These are phyloP conservation scores for Rubia tinctorum DNA, from an alignment of 305 asterid genomes.

Conservation along the genomic window DNA sequence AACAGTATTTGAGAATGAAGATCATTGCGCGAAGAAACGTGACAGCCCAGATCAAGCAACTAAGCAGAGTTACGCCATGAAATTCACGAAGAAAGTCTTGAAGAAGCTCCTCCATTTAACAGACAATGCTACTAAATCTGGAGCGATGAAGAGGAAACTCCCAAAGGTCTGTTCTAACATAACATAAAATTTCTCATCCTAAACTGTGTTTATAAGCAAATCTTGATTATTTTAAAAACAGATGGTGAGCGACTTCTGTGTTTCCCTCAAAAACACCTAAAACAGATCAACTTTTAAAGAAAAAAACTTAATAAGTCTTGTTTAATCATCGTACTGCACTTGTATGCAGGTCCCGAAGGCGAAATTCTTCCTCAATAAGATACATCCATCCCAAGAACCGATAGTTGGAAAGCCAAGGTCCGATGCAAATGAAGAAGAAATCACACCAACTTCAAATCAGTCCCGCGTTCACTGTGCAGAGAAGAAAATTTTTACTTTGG, in stretches of 20 bases:
- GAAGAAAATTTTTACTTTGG: background rate
- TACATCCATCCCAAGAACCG: slow-evolving; percentile 25
- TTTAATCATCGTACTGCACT: background rate
- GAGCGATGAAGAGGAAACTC: slow-evolving; percentile 47
- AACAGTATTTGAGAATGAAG: slow-evolving; percentile 36
- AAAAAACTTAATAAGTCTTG: too few species aligned
- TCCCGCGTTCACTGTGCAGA: background rate
- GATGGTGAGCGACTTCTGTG: too few species aligned
- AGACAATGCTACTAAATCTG: slow-evolving; percentile 35
- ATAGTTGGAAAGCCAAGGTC: slow-evolving; percentile 18
- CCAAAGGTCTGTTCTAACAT: slow-evolving; percentile 52
- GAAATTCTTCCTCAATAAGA: slow-evolving; percentile 21
- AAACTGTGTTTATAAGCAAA: background rate
- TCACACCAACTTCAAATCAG: background rate
- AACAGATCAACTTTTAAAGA: too few species aligned
- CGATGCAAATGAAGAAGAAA: slow-evolving; percentile 8
- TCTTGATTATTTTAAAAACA: background rate
- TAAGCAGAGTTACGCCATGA: background rate
- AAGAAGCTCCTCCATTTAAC: slow-evolving; percentile 43
- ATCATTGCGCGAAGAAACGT: slow-evolving; percentile 11
- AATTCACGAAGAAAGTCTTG: slow-evolving; percentile 39
- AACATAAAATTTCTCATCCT: background rate
- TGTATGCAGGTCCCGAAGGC: slow-evolving; percentile 28
- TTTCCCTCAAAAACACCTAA: too few species aligned
- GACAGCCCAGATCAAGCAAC: background rate